Evolutionary conservation across 805 yeast genomes (phyloP), one percentile per base, ranked within the genome.

Genomic region (Zygosaccharomyces kombuchaensis): DNA sequence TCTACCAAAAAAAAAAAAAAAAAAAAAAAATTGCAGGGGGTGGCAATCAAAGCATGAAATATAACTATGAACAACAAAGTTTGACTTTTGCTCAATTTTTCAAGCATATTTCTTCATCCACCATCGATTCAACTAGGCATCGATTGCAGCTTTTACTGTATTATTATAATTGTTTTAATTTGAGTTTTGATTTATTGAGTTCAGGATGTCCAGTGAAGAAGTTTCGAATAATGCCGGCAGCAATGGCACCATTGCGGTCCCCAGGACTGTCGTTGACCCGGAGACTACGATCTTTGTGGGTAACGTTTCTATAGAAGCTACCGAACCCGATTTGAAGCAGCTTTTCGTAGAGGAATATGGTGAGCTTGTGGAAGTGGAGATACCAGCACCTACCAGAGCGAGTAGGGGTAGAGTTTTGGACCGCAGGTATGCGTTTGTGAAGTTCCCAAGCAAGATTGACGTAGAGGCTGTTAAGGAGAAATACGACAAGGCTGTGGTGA

Each of bases 241-340:
- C 16, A 37, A 23, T 25, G 44, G 38, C 8, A 32, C 37, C 23
- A 19, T 47, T 12, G 40, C 45, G 12, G 39, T 43, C 19, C 34
- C 31, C 26, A 39, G 40, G 16, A 44, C 48, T 21, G 47, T 52
- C 14, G 54, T 60, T 37, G 64, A 64, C 40, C 67, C 68, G 21
- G 66, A 63, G 40, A 59, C 63, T 9, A 60, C 68, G 7, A 55
- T 64, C 19, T 64, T 64, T 39, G 56, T 64, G 31, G 67, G 66
- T 40, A 62, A 62, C 34, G 59, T 64, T 27, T 56, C 66, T 14
- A 54, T 56, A 25, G 65, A 60, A 23, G 54, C 58, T 27, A 58
- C 58, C 32, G 60, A 52, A 34, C 59, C 57, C 9, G 68, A 64
- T 44, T 44, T 64, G 36, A 47, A 53, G 30, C 34, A 53, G 9